These are phyloP conservation scores for Tetrastigma voinierianum DNA, from an alignment of 164 flowering plant species.

Conservation along the genomic window DNA sequence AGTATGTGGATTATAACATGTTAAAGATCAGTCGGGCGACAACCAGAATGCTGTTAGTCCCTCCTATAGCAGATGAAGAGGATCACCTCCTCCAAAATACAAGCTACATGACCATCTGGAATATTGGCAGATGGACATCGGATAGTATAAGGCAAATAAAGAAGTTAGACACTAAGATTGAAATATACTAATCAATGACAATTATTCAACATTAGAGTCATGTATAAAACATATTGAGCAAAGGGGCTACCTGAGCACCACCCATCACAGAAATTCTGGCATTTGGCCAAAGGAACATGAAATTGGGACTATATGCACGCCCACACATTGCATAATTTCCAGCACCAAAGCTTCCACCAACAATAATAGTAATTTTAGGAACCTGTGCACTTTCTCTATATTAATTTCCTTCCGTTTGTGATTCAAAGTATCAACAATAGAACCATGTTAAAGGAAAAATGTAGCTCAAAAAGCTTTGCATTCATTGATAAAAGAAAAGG, in stretches of 20 bases:
- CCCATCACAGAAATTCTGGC: constrained; percentile 98
- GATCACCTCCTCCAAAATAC: no score
- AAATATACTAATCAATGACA: no score
- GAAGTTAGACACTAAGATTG: no score
- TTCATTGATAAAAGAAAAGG: no score
- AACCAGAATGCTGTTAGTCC: no score
- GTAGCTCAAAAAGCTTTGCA: no score
- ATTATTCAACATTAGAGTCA: not conserved
- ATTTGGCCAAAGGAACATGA: constrained; percentile 96
- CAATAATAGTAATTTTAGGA: constrained; percentile 81
- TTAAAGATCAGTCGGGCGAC: no score
- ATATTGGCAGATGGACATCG: no score
- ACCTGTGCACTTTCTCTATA: constrained; percentile 47
- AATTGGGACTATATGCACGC: constrained; percentile 94
- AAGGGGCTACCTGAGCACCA: constrained; percentile 74
- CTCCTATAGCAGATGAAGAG: no score
- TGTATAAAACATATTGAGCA: not conserved
- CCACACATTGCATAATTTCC: constrained; percentile 99
- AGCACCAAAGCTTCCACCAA: constrained; percentile 99
- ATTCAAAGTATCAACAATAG: not conserved
- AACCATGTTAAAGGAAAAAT: not conserved
- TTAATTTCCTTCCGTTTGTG: not conserved
- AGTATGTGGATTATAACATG: no score
- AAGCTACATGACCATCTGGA: no score
- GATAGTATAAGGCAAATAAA: no score